Conservation (phyloP, 306 rosid genomes). For the Trifolium fragiferum region DNA sequence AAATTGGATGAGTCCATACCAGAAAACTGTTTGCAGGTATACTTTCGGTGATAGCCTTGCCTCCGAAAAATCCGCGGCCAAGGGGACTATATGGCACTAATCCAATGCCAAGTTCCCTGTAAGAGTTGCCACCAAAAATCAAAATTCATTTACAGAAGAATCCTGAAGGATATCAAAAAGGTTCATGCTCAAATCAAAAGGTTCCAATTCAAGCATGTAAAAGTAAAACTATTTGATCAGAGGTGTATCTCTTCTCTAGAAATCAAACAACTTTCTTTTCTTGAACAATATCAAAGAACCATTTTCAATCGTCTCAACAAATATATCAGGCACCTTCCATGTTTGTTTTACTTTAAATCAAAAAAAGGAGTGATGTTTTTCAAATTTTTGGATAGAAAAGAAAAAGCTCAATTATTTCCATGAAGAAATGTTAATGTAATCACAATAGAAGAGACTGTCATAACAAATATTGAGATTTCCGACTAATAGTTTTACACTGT, state of each 20-base stretch:
- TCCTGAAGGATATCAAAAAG: constrained; percentile 7
- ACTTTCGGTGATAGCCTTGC: constrained; percentile 70
- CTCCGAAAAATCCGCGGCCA: constrained; percentile 89
- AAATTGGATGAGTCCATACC: constrained; percentile 40
- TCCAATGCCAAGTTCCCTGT: constrained; percentile 83
- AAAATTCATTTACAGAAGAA: constrained; percentile 25
- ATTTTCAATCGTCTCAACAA: constrained; percentile 7
- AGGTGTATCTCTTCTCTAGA: neutral
- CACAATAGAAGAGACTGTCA: neutral
- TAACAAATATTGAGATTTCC: neutral
- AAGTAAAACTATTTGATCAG: constrained; percentile 2
- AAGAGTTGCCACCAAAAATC: constrained; percentile 14
- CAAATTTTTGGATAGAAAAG: neutral
- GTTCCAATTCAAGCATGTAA: constrained; percentile 9
- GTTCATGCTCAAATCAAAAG: neutral
- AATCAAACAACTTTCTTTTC: neutral
- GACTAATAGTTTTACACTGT: too few relatives aligned
- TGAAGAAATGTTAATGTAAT: neutral
- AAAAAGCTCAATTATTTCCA: neutral
- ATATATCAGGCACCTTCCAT: neutral
- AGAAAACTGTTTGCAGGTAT: constrained; percentile 60
- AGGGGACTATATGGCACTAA: constrained; percentile 87
- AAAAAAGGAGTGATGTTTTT: neutral
- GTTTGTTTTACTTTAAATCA: neutral
- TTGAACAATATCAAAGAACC: neutral